These are phyloP conservation scores for Cercospora brassicicola DNA, from an alignment of 2,329 filamentous ascomycete genomes.

Conservation along the genomic window DNA sequence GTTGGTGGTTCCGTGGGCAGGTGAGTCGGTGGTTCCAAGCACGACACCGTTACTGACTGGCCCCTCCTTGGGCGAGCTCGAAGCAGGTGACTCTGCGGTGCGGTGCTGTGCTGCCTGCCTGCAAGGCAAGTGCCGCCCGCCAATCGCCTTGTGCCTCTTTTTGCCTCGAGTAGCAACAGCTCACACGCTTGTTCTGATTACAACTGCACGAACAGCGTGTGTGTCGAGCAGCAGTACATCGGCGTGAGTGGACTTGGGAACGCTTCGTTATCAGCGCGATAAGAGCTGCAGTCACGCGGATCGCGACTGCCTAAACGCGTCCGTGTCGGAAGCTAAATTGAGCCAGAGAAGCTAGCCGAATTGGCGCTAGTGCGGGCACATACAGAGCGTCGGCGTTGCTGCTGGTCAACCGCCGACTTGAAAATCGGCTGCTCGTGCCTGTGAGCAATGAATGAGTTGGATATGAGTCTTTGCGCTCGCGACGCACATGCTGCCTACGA, in stretches of 20 bases:
- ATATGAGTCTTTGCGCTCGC: constrained; percentile 11
- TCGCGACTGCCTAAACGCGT: constrained; percentile 9
- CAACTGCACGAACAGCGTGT: not conserved
- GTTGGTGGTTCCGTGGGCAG: not conserved
- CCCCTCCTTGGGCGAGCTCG: constrained; percentile 3
- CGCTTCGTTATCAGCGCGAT: not conserved
- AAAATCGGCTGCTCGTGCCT: not conserved
- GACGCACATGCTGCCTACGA: not conserved
- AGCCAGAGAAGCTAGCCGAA: not conserved
- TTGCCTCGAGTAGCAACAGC: not conserved
- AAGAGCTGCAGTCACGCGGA: constrained; percentile 11
- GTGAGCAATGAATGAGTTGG: not conserved
- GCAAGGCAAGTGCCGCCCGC: not conserved
- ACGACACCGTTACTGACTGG: not conserved
- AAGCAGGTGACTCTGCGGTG: constrained; percentile 12
- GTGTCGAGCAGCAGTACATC: not conserved
- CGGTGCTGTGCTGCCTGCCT: not conserved
- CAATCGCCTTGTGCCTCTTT: not conserved
- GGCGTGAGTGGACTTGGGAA: not conserved
- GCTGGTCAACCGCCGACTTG: constrained; percentile 4
- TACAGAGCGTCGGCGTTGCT: not conserved
- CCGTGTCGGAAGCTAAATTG: not conserved
- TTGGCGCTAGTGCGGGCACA: constrained; percentile 1
- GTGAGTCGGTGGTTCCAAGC: not conserved
- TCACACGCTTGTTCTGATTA: not conserved